Conservation (phyloP, 2,329 filamentous ascomycete species). For the Blumeria graminis region DNA sequence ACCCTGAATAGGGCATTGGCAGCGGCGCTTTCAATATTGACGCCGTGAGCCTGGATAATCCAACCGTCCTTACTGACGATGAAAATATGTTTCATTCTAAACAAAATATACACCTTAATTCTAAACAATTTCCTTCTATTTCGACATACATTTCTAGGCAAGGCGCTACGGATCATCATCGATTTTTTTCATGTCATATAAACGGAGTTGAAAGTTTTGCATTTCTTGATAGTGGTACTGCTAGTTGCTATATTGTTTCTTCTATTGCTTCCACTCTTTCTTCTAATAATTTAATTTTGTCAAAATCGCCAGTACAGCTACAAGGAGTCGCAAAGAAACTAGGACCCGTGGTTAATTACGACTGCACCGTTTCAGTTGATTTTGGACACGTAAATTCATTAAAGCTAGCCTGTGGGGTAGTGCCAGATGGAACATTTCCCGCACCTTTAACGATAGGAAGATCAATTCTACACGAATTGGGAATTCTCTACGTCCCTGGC, state of each 20-base stretch:
- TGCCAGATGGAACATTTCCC: constrained; percentile 1
- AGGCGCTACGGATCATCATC: not conserved
- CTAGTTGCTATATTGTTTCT: not conserved
- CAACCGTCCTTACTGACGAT: not conserved
- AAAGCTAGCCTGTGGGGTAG: not conserved
- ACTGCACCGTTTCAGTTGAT: not conserved
- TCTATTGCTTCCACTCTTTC: not conserved
- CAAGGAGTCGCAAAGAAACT: not conserved
- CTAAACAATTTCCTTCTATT: not conserved
- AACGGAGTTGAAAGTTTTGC: not conserved
- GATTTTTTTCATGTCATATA: not conserved
- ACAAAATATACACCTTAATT: not conserved
- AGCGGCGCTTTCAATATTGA: not conserved
- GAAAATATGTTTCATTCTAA: not conserved
- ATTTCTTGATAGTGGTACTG: not conserved
- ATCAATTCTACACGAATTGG: not conserved
- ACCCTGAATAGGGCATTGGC: not conserved
- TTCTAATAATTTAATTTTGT: not conserved
- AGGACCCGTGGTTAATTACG: not conserved
- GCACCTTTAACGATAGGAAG: not conserved
- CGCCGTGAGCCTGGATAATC: not conserved
- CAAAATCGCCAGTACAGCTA: not conserved
- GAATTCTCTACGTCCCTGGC: not conserved
- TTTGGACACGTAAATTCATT: no score
- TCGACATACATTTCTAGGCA: not conserved